Evolutionary conservation across 2,329 filamentous ascomycete species (phyloP).

Genomic region (Aspergillus aculeatus): DNA sequence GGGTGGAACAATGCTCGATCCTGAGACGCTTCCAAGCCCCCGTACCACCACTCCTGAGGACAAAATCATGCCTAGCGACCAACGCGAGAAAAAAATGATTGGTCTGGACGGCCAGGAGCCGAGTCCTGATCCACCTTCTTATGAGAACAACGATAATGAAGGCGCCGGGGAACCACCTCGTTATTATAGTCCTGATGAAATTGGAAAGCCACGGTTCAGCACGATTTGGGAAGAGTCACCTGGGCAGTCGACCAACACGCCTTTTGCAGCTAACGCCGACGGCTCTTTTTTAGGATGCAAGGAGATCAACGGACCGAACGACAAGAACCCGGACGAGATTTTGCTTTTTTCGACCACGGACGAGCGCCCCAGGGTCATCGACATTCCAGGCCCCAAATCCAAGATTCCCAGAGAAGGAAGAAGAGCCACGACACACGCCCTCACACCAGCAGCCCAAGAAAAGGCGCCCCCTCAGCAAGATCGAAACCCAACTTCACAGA

Average conservation of each 20-base stretch:
- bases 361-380: constrained; percentile 25
- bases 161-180: constrained; percentile 12
- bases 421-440: constrained; percentile 8
- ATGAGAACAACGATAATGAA: constrained; percentile 10
- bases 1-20: constrained; percentile 32
- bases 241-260: constrained; percentile 23
- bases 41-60: constrained; percentile 30
- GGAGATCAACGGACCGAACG: constrained; percentile 34
- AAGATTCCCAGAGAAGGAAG: constrained; percentile 24
- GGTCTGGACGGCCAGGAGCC: constrained; percentile 23
- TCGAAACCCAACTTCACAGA: constrained; percentile 32
- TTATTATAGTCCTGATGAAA: constrained; percentile 42
- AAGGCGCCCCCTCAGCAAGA: constrained; percentile 28
- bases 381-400: constrained; percentile 21
- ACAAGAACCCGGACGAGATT: constrained; percentile 41
- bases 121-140: constrained; percentile 3
- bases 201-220: constrained; percentile 38
- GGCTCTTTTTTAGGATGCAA: constrained; percentile 45
- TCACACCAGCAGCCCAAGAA: constrained; percentile 18
- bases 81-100: constrained; percentile 15
- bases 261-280: constrained; percentile 23
- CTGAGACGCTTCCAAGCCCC: constrained; percentile 34
- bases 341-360: constrained; percentile 33
- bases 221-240: constrained; percentile 37
- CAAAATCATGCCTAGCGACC: constrained; percentile 29